Evolutionary conservation across 495 filamentous ascomycete genomes (phyloP), one percentile per base, ranked within the genome.

Genomic region (Geoglossum glabrum): DNA sequence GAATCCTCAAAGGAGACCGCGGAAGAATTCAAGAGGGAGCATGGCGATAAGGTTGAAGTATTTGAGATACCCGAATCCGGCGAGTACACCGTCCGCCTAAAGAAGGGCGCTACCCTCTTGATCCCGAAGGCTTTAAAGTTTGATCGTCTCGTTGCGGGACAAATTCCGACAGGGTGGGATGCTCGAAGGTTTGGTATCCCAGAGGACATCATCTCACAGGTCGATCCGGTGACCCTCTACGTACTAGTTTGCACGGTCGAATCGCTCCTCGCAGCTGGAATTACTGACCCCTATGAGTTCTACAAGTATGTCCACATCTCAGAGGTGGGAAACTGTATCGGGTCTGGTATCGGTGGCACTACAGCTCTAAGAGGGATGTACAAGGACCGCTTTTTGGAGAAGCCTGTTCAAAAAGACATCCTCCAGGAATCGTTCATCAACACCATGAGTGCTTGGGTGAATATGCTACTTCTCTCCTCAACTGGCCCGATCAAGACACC

Each of bases 381-480:
- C 74, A 94, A 90, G 73, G 93, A 96, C 66, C 85, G 92, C 52
- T 97, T 81, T 79, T 74, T 95, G 55, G 92, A 98, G 73, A 92
- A 89, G 72, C 92, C 92, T n/a, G 76, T 97, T 23, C 92, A 99
- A 69, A 99, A 97, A 72, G 92, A 99, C 68, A 95, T 99, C 63
- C 76, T 99, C 36, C 92, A 99, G 66, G 92, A 99, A 70, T 97
- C 92, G 3, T 99, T 99, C 78, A 97, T 99, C 76, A 99, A 99
- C 72, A 97, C 92, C 26, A 99, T 99, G 92, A 82, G 86, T 60
- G 92, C 92, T 6, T 99, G 92, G 92, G 90, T 97, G 56, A 99
- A 99, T 74, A 97, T 99, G 92, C 71, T 99, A 66, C 73, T 99
- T 46, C 70, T 99, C 57, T 97, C 92, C 15, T 96, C 93, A 17